Conservation (phyloP, 495 filamentous ascomycete genomes). For the Aspergillus haitiensis region DNA sequence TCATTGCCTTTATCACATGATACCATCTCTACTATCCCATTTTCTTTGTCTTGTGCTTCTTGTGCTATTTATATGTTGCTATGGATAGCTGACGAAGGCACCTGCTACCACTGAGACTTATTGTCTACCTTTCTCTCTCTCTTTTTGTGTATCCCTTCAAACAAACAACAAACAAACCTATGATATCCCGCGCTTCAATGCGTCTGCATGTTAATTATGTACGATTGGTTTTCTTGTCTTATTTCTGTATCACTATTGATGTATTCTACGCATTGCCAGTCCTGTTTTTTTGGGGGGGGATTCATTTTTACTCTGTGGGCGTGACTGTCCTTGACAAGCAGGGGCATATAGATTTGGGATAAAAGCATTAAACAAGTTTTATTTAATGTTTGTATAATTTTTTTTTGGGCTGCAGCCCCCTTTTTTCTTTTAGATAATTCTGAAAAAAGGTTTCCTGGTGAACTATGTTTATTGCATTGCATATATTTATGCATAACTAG, state of each 20-base stretch:
- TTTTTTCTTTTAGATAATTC: too few relatives aligned
- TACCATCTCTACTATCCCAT: constrained; percentile 1
- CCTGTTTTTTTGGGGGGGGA: too few relatives aligned
- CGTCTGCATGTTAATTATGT: neutral
- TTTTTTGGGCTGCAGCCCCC: too few relatives aligned
- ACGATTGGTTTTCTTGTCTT: neutral
- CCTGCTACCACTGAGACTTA: neutral
- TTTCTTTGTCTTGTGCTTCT: neutral
- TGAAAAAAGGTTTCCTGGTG: too few relatives aligned
- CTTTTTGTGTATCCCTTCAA: neutral
- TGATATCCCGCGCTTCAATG: constrained; percentile 1
- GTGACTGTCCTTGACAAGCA: too few relatives aligned
- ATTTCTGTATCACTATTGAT: neutral
- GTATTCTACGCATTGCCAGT: neutral
- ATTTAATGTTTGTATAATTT: too few relatives aligned
- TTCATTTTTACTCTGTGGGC: too few relatives aligned
- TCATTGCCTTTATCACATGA: neutral
- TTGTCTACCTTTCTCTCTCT: neutral
- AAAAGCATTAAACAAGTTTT: too few relatives aligned
- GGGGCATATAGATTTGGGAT: too few relatives aligned
- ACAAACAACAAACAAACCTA: neutral
- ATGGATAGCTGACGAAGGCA: neutral
- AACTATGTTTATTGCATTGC: too few relatives aligned
- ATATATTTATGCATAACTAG: too few relatives aligned
- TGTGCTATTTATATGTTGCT: neutral